phyloP scores from a whole-genome alignment of 306 rosid species.

The Begonia masoniana region DNA sequence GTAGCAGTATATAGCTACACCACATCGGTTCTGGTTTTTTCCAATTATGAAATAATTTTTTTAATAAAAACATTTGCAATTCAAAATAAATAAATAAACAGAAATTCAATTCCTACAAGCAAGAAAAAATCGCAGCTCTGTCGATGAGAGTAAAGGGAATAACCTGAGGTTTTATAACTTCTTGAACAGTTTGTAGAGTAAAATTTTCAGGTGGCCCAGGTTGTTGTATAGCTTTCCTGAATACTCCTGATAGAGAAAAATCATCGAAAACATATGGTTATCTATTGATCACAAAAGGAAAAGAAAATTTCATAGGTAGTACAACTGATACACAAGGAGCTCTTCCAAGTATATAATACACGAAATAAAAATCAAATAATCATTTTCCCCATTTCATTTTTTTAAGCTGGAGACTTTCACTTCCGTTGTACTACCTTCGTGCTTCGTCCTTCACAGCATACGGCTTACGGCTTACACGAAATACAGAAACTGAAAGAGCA shows the following conservation, averaged over 20 bases:
- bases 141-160: not conserved
- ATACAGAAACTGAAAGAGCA: no score
- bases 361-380: not conserved
- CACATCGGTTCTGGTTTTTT: no score
- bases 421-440: no score
- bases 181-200: slow-evolving; percentile 79
- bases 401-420: not conserved
- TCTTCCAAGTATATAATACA: not conserved
- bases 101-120: no score
- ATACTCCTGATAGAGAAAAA: slow-evolving; percentile 41
- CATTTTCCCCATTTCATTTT: not conserved
- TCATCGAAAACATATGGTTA: not conserved
- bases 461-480: no score
- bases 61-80: no score
- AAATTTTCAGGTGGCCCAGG: slow-evolving; percentile 80
- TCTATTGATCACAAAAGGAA: not conserved
- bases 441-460: no score
- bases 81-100: no score
- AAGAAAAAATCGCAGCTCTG: no score
- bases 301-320: not conserved
- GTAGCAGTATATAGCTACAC: no score
- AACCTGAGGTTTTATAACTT: slow-evolving; percentile 88
- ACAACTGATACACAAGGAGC: not conserved
- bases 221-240: slow-evolving; percentile 66
- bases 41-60: no score